Evolutionary conservation across 108 stramenopile species (phyloP).

Genomic region (Nannochloropsis granulata): DNA sequence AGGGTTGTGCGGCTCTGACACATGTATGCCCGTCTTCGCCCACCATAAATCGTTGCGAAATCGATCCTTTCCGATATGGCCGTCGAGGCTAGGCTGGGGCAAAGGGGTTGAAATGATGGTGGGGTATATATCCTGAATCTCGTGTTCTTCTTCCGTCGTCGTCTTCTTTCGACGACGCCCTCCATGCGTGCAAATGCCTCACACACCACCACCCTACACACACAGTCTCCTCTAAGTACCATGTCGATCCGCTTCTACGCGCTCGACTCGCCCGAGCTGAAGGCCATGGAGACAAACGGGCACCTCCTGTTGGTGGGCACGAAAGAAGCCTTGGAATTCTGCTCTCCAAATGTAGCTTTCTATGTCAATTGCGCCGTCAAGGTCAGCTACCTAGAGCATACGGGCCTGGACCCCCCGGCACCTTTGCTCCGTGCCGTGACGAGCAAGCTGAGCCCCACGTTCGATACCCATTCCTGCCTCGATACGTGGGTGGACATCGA

Average conservation of each 20-base stretch:
- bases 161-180: too few relatives aligned
- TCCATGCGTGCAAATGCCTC: too few relatives aligned
- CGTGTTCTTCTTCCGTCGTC: too few relatives aligned
- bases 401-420: neutral
- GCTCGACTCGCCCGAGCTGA: neutral
- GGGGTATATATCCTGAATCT: too few relatives aligned
- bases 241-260: neutral
- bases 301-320: neutral
- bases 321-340: neutral
- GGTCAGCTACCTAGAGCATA: neutral
- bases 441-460: neutral
- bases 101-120: too few relatives aligned
- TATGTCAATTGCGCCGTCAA: neutral
- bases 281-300: neutral
- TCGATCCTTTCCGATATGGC: too few relatives aligned
- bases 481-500: neutral
- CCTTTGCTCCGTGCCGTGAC: neutral
- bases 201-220: too few relatives aligned
- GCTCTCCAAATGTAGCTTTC: neutral
- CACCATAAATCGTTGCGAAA: too few relatives aligned
- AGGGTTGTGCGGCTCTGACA: too few relatives aligned
- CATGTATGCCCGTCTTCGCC: too few relatives aligned
- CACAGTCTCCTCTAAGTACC: neutral
- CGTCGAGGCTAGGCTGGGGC: too few relatives aligned
- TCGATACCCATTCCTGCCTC: neutral